A percentile compares a stretch with the other conserved stretches of the same genome.
Evolutionary conservation across 805 yeast genomes (phyloP).

Genomic region (Starmerella gropengiesseri): DNA sequence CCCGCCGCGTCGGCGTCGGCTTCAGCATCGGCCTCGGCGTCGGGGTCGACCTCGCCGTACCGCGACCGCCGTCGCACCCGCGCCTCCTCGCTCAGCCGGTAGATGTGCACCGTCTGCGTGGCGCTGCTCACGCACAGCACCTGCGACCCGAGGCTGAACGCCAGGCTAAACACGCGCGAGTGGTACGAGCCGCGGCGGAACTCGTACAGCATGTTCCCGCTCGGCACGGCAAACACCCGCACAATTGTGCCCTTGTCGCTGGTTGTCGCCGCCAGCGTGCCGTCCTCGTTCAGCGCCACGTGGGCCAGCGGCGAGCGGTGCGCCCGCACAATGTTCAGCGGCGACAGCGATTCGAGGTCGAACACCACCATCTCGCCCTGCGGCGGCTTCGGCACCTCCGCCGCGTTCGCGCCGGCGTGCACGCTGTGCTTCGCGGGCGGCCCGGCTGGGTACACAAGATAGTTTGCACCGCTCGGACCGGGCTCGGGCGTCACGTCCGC

Average conservation of each 20-base stretch:
- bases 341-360: slow-evolving; percentile 63
- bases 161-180: slow-evolving; percentile 63
- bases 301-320: slow-evolving; percentile 70
- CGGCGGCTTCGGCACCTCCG: slow-evolving; percentile 22
- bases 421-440: slow-evolving; percentile 24
- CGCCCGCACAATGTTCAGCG: slow-evolving; percentile 72
- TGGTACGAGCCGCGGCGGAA: slow-evolving; percentile 81
- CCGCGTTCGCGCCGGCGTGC: slow-evolving; percentile 14
- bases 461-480: slow-evolving; percentile 38
- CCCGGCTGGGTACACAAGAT: slow-evolving; percentile 45
- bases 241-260: slow-evolving; percentile 84
- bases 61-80: background rate
- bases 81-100: slow-evolving; percentile 29
- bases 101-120: slow-evolving; percentile 87
- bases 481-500: slow-evolving; percentile 25
- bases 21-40: background rate
- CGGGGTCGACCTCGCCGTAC: slow-evolving; percentile 1
- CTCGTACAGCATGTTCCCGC: slow-evolving; percentile 48
- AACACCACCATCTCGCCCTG: slow-evolving; percentile 66
- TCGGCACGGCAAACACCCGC: slow-evolving; percentile 60
- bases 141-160: slow-evolving; percentile 59
- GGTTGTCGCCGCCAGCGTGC: slow-evolving; percentile 75
- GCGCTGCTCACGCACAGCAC: slow-evolving; percentile 76
- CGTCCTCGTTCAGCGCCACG: slow-evolving; percentile 60
- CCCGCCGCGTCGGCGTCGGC: background rate